Base-by-base conservation (phyloP, 768 basidiomycete species). In the Pisolithus orientalis region DNA sequence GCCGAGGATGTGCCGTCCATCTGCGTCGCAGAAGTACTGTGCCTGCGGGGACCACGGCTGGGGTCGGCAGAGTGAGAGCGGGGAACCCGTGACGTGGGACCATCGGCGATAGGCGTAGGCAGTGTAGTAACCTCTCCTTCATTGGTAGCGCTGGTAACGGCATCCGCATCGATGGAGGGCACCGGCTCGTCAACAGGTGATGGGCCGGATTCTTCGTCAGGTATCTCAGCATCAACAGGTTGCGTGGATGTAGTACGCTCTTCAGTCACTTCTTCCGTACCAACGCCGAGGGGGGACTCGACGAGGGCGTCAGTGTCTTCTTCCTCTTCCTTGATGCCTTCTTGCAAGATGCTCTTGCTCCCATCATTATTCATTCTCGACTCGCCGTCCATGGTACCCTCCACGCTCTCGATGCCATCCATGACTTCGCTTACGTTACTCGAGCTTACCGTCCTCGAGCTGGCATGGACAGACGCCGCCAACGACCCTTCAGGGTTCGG, bases 21-120 rank as follows among this genome's bases (percentile, higher is more conserved):
- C 48, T 70, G 69, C 3, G 34, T 34, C 11, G 78, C 75, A 24
- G 80, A 84, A 32, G 77, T 71, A 21, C 79, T 74, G 61, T 79
- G 85, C 2, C 75, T 72, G 38, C 86, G 82, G 16, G 85, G 79
- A 44, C 84, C 65, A 43, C 80, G 77, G 21, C 72, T 72, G 6
- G 86, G 87, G 63, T 90, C 88, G 8, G 83, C 87, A 8, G 90
- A 92, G 53, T 88, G 87, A 5, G 90, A 90, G 21, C 90, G 86
- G 39, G 79, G 83, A 45, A 87, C 76, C 39, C 85, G 76, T 25
- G 74, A 60, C 28, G 71, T 38, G 39, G 68, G 63, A 37, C 65
- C 40, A 29, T 69, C 70, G 2, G 73, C 68, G 13, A 72, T 55
- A 6, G 78, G 73, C n/a, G 78, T 75, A 25, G 67, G 59, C 5